A percentile compares a stretch with the other conserved stretches of the same genome.
These are phyloP conservation scores for Linanthus parryae DNA, from an alignment of 148 eudicot genomes.

Conservation along the genomic window DNA sequence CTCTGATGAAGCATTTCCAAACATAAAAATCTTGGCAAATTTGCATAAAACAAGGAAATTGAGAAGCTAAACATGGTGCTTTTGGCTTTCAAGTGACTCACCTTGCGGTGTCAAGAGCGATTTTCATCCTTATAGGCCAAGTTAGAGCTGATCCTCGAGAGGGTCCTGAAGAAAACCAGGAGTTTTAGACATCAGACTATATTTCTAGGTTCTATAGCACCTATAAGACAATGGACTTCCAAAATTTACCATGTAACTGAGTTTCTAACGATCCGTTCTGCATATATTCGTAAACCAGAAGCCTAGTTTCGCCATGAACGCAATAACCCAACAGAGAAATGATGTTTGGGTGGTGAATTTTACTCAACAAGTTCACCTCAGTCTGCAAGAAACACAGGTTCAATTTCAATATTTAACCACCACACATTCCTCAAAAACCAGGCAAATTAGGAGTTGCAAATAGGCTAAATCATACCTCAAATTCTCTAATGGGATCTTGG, in stretches of 20 bases:
- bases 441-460: background rate
- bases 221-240: background rate
- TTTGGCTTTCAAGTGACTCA: conserved; percentile 12
- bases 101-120: conserved; percentile 71
- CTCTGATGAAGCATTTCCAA: conserved; percentile 40
- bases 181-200: background rate
- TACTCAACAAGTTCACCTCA: conserved; percentile 48
- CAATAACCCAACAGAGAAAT: conserved; percentile 54
- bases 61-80: background rate
- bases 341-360: conserved; percentile 59
- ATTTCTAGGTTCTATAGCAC: background rate
- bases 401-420: conserved; percentile 3
- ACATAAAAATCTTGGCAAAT: conserved; percentile 7
- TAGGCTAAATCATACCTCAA: conserved; percentile 35
- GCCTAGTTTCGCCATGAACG: conserved; percentile 47
- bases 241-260: conserved; percentile 49
- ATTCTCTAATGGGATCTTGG: conserved; percentile 44
- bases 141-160: conserved; percentile 57
- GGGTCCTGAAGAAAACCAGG: conserved; percentile 28
- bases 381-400: conserved; percentile 30
- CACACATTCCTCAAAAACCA: background rate
- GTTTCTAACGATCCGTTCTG: conserved; percentile 56
- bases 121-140: conserved; percentile 58
- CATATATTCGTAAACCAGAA: conserved; percentile 59
- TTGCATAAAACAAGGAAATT: background rate